Evolutionary conservation across 306 rosid genomes (phyloP), one percentile per base, ranked within the genome.

Genomic region (Begonia fuchsioides): DNA sequence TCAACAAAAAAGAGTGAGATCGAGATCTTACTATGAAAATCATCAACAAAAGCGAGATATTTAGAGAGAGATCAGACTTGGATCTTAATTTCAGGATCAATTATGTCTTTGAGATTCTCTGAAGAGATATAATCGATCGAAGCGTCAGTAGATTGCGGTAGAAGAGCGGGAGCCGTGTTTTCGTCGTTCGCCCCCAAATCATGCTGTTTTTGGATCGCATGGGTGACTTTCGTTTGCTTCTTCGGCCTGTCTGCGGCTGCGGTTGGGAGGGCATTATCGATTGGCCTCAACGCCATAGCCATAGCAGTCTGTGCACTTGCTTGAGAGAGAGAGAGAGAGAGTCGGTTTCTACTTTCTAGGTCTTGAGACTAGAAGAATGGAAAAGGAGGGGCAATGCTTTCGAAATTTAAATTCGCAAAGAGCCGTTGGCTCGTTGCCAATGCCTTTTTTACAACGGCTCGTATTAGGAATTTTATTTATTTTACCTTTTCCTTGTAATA

Each of bases 211-310:
- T 18, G 69, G 48, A 66, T 44, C 1, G 81, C 57, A 59, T 50
- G 56, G 59, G 68, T 58, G 43, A 75, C 68, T 49, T 79, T 84
- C 26, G 84, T 69, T 62, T 68, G 93, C 63, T 88, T 88, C 51
- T 59, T 88, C 60, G 86, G 92, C 59, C 94, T 64, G 20, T 84
- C 81, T 10, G 76, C 73, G 35, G 35, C 35, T 10, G 82, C 57
- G 26, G 47, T 59, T 14, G 95, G 94, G 38, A 84, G 94, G 32
- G 82, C 93, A 51, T 90, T 90, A 13, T 73, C 92, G 4, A 90
- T 90, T 66, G 94, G 92, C 64, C 97, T 74, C 43, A 90, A 72
- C 13, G 97, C 82, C 95, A 79, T 83, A 15, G 78, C 67, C 79
- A 73, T 64, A 10, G 14, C 12, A 10, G 14, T 41, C 35, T 26